Base-by-base conservation (phyloP, 2,329 filamentous ascomycete genomes). In the Nannizziopsis arthrosporioides region DNA sequence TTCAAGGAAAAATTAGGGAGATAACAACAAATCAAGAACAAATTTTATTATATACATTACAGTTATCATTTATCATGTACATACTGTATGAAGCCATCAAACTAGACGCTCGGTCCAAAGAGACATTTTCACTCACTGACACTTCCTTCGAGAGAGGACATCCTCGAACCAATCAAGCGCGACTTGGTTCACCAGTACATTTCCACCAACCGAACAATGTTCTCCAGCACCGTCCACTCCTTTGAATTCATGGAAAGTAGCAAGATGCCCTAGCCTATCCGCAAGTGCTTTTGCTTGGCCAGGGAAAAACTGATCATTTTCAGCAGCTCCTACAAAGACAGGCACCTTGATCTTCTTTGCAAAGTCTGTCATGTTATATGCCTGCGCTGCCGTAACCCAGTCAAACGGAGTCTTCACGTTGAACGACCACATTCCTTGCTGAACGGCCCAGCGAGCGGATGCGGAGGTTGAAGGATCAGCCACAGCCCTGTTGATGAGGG, bases 401-500 rank as follows among this genome's bases (percentile, higher is more conserved):
- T 59, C 54, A 42, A 55, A 65, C 1, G 57, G 61, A 8, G 59
- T 57, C 14, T 55, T 54, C 39, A 11, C 56, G 35, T 63, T 55
- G 47, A 64, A 67, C 0, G 55, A 54, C 63, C 63, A 65, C 1
- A 65, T 52, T 1, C 64, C 63, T 48, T 68, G 63, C 34, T 61
- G 55, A 15, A 67, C 46, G 44, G 51, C 57, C 64, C 65, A 68
- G 22, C 58, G 5, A 55, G 34, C 11, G 48, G 35, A 12, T 49
- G 46, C 39, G 34, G 19, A 44, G 42, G 27, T 17, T 18, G 11
- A 41, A 43, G 15, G 46, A 32, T 31, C 55, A 27, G 11, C 22
- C 30, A 8, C 34, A 36, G 42, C 55, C 52, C 17, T 55, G 55
- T 15, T 48, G 22, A 27, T 3, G 3, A 27, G 22, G 22, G 22